These are phyloP conservation scores for Podila epicladia DNA, from an alignment of 192 early-diverging fungal species.

Conservation along the genomic window DNA sequence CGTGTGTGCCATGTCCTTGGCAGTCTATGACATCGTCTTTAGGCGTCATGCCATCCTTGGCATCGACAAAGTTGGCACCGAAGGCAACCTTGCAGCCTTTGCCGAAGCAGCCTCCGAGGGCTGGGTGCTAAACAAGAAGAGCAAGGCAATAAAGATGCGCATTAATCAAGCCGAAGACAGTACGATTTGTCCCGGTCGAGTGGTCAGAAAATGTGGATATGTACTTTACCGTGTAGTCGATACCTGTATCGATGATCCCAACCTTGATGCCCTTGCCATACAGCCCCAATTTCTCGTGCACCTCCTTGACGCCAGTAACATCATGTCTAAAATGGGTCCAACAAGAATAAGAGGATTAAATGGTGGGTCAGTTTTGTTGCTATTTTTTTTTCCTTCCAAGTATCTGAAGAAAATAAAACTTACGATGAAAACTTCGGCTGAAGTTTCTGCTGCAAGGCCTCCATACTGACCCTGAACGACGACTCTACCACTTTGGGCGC, in stretches of 20 bases:
- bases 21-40: slow-evolving; percentile 60
- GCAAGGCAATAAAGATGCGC: background rate
- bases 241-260: slow-evolving; percentile 1
- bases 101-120: slow-evolving; percentile 70
- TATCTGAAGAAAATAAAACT: background rate
- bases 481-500: too few relatives aligned
- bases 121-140: slow-evolving; percentile 50
- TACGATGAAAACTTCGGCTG: background rate
- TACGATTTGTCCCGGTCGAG: background rate
- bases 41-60: slow-evolving; percentile 13
- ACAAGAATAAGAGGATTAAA: background rate
- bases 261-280: slow-evolving; percentile 22
- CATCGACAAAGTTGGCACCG: slow-evolving; percentile 65
- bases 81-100: slow-evolving; percentile 62
- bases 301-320: slow-evolving; percentile 38
- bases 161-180: too few relatives aligned
- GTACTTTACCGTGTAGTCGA: slow-evolving; percentile 4
- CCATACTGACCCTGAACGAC: too few relatives aligned
- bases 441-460: background rate
- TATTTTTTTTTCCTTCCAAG: background rate
- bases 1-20: slow-evolving; percentile 67
- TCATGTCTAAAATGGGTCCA: slow-evolving; percentile 11
- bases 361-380: background rate
- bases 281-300: slow-evolving; percentile 23
- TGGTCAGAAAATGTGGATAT: background rate